Evolutionary conservation across 176 grass and related monocot genomes (phyloP), one percentile per base, ranked within the genome.

Genomic region (Carex pumila): DNA sequence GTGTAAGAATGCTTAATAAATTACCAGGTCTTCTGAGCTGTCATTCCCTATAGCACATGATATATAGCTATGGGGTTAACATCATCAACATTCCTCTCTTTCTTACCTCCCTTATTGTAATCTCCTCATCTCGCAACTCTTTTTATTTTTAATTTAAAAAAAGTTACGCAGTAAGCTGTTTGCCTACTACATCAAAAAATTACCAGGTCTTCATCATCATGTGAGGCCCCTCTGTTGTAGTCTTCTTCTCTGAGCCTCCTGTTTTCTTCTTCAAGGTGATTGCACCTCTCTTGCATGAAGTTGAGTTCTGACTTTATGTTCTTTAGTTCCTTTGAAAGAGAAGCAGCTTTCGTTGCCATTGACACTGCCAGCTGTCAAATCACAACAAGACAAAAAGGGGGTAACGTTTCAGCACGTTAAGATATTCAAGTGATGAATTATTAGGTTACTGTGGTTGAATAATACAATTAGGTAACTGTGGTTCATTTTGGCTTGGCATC

Each of bases 191-290:
- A 9, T 50, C 2, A 50, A 50, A 50, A 12, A 12, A 54, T 85
- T 94, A 98, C 93, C 89, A 98, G 75, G n/a, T 98, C 96, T 82
- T 98, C 96, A 87, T 98, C 92, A 74, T 98, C 96, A 22, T 82
- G 84, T 10, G 81, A 43, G 47, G 64, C 85, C 61, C 87, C 96
- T 3, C 78, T 75, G 12, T 54, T 21, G 31, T 93, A 91, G 65
- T 80, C 78, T 12, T 89, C 96, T 31, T 95, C 96, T 25, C 89
- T 76, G 68, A 98, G 86, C 72, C 91, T 88, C 58, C 59, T 92
- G 82, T 95, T 98, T 84, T 98, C 96, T 74, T 92, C 93, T 88
- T 98, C 96, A 22, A 98, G 89, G 71, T 95, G 64, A 67, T 86
- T 83, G 81, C 89, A 93, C 72, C 92, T 79, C 83, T 95, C 96